Percentiles rank a stretch among this genome's conserved stretches.
These are phyloP conservation scores for Talaromyces proteolyticus DNA, from an alignment of 495 filamentous ascomycete genomes.

Conservation along the genomic window DNA sequence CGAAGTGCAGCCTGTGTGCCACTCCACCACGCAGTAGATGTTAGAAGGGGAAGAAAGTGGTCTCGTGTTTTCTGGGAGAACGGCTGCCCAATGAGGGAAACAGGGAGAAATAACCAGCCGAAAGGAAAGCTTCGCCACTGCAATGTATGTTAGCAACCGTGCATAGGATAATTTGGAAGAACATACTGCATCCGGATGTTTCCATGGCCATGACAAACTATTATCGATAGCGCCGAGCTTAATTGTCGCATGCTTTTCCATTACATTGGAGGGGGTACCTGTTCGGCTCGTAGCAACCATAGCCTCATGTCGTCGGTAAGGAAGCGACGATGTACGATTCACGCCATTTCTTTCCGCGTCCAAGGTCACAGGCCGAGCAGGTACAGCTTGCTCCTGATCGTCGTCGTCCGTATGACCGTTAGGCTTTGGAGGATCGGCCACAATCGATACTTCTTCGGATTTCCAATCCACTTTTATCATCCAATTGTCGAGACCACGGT, in stretches of 20 bases:
- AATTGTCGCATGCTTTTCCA: slow-evolving; percentile 52
- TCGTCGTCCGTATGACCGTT: slow-evolving; percentile 44
- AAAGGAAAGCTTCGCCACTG: slow-evolving; percentile 90
- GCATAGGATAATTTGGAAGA: background rate
- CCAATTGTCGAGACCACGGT: slow-evolving; percentile 97
- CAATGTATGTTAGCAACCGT: slow-evolving; percentile 13
- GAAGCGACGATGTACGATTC: slow-evolving; percentile 45
- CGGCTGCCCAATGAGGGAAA: slow-evolving; percentile 91
- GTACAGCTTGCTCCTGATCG: slow-evolving; percentile 35
- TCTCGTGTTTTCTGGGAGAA: slow-evolving; percentile 89
- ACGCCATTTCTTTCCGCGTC: slow-evolving; percentile 28
- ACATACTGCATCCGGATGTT: slow-evolving; percentile 88
- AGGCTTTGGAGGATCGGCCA: slow-evolving; percentile 71
- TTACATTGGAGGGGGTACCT: slow-evolving; percentile 43
- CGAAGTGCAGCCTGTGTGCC: slow-evolving; percentile 85
- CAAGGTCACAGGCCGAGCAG: slow-evolving; percentile 51
- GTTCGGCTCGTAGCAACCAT: slow-evolving; percentile 73
- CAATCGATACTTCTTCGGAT: slow-evolving; percentile 74
- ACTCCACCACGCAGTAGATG: slow-evolving; percentile 93
- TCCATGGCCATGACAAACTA: slow-evolving; percentile 98
- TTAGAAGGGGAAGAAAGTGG: slow-evolving; percentile 90
- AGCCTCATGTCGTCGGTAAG: slow-evolving; percentile 73
- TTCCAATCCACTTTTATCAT: slow-evolving; percentile 96
- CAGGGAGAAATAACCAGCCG: slow-evolving; percentile 96
- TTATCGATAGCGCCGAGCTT: slow-evolving; percentile 94